Percentiles rank a stretch among this genome's conserved stretches.
phyloP scores from a whole-genome alignment of 176 grass and related monocot species.

The Puccinellia tenuiflora region DNA sequence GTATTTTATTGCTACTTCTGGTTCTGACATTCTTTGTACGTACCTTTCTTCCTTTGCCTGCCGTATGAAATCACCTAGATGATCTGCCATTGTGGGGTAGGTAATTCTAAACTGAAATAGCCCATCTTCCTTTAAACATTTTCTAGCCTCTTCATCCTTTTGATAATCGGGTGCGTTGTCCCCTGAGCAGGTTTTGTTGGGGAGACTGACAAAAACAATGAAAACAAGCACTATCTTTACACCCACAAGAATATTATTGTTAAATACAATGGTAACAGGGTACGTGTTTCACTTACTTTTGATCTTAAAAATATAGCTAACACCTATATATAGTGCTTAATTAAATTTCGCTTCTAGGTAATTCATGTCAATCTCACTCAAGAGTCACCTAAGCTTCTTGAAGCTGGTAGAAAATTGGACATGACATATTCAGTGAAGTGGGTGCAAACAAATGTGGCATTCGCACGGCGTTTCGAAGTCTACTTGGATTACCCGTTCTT shows the following conservation, averaged over 20 bases:
- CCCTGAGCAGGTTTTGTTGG: slow-evolving; percentile 79
- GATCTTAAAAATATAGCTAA: slow-evolving; percentile 18
- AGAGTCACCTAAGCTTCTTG: slow-evolving; percentile 89
- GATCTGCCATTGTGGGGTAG: slow-evolving; percentile 97
- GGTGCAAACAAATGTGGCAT: slow-evolving; percentile 80
- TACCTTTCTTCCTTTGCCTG: slow-evolving; percentile 20
- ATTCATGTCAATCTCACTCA: slow-evolving; percentile 99
- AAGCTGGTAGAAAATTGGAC: slow-evolving; percentile 82
- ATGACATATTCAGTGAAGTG: slow-evolving; percentile 97
- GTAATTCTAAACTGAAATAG: slow-evolving; percentile 16
- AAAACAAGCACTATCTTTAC: slow-evolving; percentile 92
- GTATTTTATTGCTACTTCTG: slow-evolving; percentile 5
- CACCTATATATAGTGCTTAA: slow-evolving; percentile 7
- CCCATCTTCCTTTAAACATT: not conserved
- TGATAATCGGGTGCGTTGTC: slow-evolving; percentile 13
- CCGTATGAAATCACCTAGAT: slow-evolving; percentile 41
- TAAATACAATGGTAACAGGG: slow-evolving; percentile 82
- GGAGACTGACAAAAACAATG: slow-evolving; percentile 87
- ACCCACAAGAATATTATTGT: slow-evolving; percentile 81
- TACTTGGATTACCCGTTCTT: slow-evolving; percentile 99
- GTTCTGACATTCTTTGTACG: slow-evolving; percentile 31
- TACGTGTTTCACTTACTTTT: slow-evolving; percentile 27
- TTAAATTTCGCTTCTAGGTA: slow-evolving; percentile 45
- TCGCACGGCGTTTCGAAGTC: slow-evolving; percentile 90
- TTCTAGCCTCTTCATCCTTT: slow-evolving; percentile 26